Conservation (phyloP, 441 rosid genomes). For the Eutrema salsugineum region DNA sequence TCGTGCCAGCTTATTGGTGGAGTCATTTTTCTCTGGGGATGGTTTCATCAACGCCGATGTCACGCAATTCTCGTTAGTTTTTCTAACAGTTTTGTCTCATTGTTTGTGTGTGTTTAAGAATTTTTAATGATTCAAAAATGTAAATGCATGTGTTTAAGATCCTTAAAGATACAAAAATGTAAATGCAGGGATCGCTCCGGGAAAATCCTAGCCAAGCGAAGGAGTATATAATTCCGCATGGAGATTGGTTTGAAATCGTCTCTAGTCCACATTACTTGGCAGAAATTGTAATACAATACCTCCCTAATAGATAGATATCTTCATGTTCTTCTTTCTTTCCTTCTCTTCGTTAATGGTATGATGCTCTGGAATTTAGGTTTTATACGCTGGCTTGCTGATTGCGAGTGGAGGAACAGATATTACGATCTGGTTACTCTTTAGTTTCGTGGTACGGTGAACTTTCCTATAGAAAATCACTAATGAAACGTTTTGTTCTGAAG, state of each 20-base stretch:
- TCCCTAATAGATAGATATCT: background rate
- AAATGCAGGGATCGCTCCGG: conserved; percentile 52
- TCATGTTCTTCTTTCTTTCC: background rate
- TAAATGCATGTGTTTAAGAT: conserved; percentile 21
- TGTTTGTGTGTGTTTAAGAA: conserved; percentile 6
- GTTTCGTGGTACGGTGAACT: conserved; percentile 48
- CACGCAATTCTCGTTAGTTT: conserved; percentile 61
- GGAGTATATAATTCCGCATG: conserved; percentile 57
- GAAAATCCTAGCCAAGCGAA: conserved; percentile 29
- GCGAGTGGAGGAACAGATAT: conserved; percentile 77
- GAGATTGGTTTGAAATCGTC: conserved; percentile 80
- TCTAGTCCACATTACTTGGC: conserved; percentile 82
- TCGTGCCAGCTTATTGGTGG: conserved; percentile 58
- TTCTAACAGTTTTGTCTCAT: background rate
- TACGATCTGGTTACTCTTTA: conserved; percentile 55
- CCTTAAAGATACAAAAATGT: background rate
- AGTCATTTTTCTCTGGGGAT: conserved; percentile 59
- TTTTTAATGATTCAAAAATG: background rate
- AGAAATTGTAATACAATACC: conserved; percentile 57
- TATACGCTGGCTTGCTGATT: conserved; percentile 58
- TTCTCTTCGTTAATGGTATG: background rate
- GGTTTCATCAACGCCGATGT: conserved; percentile 61
- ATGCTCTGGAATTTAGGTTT: conserved; percentile 37
- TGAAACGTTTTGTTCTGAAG: background rate
- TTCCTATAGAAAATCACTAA: background rate